phyloP scores from a whole-genome alignment of 768 basidiomycete species.

The Lentinula edodes region DNA sequence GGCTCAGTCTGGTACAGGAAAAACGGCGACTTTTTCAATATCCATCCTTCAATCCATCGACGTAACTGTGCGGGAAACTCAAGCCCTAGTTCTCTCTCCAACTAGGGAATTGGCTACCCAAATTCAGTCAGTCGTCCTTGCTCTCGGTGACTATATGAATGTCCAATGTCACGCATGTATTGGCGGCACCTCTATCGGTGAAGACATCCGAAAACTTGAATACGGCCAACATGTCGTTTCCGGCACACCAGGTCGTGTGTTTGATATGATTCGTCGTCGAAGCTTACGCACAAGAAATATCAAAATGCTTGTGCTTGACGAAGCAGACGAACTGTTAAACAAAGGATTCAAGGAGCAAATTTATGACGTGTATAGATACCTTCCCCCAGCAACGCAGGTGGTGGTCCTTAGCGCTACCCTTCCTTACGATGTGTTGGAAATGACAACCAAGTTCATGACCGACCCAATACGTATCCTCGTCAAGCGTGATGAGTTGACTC shows the following conservation, averaged over 20 bases:
- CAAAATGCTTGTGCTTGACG: slow-evolving; percentile 94
- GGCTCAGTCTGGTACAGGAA: slow-evolving; percentile 98
- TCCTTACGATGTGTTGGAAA: slow-evolving; percentile 95
- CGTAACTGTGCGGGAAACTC: slow-evolving; percentile 88
- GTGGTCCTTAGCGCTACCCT: slow-evolving; percentile 94
- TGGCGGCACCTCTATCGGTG: slow-evolving; percentile 94
- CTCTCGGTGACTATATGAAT: slow-evolving; percentile 98
- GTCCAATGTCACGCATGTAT: slow-evolving; percentile 99
- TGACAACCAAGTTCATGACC: slow-evolving; percentile 99
- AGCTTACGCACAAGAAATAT: slow-evolving; percentile 93
- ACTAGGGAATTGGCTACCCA: slow-evolving; percentile 99
- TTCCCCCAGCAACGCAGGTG: slow-evolving; percentile 95
- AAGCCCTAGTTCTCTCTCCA: slow-evolving; percentile 93
- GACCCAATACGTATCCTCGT: slow-evolving; percentile 98
- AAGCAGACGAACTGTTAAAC: slow-evolving; percentile 94
- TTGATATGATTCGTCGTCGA: slow-evolving; percentile 97
- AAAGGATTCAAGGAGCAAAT: slow-evolving; percentile 99
- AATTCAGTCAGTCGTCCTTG: slow-evolving; percentile 95
- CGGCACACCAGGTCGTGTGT: slow-evolving; percentile 96
- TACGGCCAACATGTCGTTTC: slow-evolving; percentile 97
- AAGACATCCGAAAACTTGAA: slow-evolving; percentile 95
- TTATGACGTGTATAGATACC: slow-evolving; percentile 96
- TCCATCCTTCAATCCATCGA: slow-evolving; percentile 98
- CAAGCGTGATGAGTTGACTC: slow-evolving; percentile 97
- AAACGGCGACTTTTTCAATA: slow-evolving; percentile 99